A percentile compares a stretch with the other conserved stretches of the same genome.
phyloP scores from a whole-genome alignment of 257 asterid genomes.

The Solanum paucissectum region DNA sequence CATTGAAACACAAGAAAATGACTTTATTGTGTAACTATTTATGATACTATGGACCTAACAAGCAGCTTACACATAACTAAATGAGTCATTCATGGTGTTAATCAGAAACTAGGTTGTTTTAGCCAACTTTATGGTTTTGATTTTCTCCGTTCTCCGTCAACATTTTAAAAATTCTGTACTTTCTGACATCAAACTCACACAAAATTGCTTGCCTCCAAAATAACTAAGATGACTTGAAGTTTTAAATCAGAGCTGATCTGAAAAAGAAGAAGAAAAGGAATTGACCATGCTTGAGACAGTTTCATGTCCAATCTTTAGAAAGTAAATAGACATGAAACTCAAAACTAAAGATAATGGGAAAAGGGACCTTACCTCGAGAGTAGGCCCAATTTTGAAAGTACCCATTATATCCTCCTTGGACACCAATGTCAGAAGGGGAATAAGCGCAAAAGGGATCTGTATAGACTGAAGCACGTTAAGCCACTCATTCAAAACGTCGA shows the following conservation, averaged over 20 bases:
- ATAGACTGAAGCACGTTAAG: slow-evolving; percentile 91
- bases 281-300: neutral
- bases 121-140: neutral
- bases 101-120: neutral
- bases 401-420: slow-evolving; percentile 93
- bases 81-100: neutral
- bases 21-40: neutral
- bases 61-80: neutral
- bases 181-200: neutral
- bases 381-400: slow-evolving; percentile 61
- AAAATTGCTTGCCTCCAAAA: neutral
- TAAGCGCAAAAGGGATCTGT: slow-evolving; percentile 95
- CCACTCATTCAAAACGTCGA: slow-evolving; percentile 92
- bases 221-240: neutral
- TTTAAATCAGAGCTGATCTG: neutral
- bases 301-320: neutral
- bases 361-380: slow-evolving; percentile 44
- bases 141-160: neutral
- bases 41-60: neutral
- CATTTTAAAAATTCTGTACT: neutral
- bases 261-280: neutral
- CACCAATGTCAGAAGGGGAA: slow-evolving; percentile 95
- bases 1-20: neutral
- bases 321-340: neutral
- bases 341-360: neutral